A percentile compares a stretch with the other conserved stretches of the same genome.
Evolutionary conservation across 805 yeast species (phyloP).

Genomic region (Saccharomycopsis sp.): DNA sequence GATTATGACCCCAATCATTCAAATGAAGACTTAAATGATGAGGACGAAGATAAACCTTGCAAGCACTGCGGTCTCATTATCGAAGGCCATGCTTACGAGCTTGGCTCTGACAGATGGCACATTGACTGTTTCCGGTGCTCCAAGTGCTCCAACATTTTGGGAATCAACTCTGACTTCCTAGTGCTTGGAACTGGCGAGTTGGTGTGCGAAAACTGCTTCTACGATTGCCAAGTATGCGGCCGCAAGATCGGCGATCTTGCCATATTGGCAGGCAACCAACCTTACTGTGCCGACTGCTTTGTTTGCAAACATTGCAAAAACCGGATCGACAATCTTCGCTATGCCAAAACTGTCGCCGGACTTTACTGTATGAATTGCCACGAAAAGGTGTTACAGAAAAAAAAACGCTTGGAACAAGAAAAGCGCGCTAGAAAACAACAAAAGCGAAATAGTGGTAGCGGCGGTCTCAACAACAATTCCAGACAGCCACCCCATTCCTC

Average conservation of each 20-base stretch:
- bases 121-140: slow-evolving; percentile 86
- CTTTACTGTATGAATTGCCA: slow-evolving; percentile 91
- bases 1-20: too few relatives aligned
- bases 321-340: slow-evolving; percentile 78
- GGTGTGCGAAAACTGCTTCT: slow-evolving; percentile 88
- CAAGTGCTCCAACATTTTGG: slow-evolving; percentile 66
- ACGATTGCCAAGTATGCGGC: slow-evolving; percentile 75
- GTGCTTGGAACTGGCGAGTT: slow-evolving; percentile 89
- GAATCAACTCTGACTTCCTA: slow-evolving; percentile 80
- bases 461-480: slow-evolving; percentile 1
- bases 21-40: too few relatives aligned
- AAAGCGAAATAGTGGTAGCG: slow-evolving; percentile 22
- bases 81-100: slow-evolving; percentile 91
- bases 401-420: slow-evolving; percentile 48
- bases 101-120: slow-evolving; percentile 95
- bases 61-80: slow-evolving; percentile 47
- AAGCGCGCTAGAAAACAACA: slow-evolving; percentile 22
- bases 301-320: slow-evolving; percentile 81
- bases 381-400: slow-evolving; percentile 67
- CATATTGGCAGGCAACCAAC: slow-evolving; percentile 88
- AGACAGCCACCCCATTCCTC: slow-evolving; percentile 17
- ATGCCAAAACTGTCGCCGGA: slow-evolving; percentile 90
- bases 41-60: slow-evolving; percentile 24
- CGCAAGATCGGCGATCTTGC: slow-evolving; percentile 89
- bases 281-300: slow-evolving; percentile 87